Conservation (phyloP, 2,329 filamentous ascomycete species). For the Celoporthe dispersa region DNA sequence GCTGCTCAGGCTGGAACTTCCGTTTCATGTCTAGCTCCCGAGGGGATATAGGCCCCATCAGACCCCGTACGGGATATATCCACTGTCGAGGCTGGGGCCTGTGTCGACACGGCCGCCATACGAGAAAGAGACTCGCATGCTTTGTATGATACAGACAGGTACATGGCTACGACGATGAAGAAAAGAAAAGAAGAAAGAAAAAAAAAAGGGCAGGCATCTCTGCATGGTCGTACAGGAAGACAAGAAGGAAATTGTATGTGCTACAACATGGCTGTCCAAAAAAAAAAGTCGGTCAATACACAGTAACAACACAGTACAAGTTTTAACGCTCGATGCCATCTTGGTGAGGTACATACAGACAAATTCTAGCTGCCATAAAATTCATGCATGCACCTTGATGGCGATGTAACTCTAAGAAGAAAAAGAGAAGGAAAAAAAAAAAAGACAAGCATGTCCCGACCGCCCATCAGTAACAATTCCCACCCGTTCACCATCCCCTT, state of each 20-base stretch:
- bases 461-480: not conserved
- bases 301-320: not conserved
- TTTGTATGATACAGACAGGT: not conserved
- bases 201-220: not conserved
- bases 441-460: not conserved
- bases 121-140: not conserved
- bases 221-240: not conserved
- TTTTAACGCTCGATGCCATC: not conserved
- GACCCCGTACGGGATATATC: not conserved
- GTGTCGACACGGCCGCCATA: not conserved
- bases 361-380: not conserved
- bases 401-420: not conserved
- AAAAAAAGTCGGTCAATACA: not conserved
- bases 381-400: not conserved
- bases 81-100: not conserved
- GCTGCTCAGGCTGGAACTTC: not conserved
- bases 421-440: not conserved
- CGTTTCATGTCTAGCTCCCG: conserved; percentile 13
- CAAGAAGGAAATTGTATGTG: not conserved
- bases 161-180: not conserved
- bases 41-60: not conserved
- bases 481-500: not conserved
- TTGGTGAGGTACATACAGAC: not conserved
- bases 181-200: no score
- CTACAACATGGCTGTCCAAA: not conserved